Evolutionary conservation across 2,329 filamentous ascomycete genomes (phyloP).

Genomic region (Didymella pomorum): DNA sequence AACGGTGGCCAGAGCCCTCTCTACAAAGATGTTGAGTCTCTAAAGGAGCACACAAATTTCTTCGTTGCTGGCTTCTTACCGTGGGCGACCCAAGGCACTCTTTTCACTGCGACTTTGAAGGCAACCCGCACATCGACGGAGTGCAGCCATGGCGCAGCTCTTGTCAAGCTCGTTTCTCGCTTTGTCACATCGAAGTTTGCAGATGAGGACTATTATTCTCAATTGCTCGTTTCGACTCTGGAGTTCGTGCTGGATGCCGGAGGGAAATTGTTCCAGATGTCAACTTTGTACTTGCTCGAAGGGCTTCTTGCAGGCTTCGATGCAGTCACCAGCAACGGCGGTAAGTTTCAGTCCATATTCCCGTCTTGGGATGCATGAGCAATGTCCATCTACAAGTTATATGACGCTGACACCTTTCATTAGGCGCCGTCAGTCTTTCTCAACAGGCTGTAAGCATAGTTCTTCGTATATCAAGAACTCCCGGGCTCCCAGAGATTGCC

Average conservation of each 20-base stretch:
- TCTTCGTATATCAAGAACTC: slow-evolving; percentile 46
- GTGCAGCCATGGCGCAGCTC: slow-evolving; percentile 53
- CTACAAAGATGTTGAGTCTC: slow-evolving; percentile 1
- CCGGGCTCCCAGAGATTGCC: slow-evolving; percentile 55
- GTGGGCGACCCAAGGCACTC: slow-evolving; percentile 56
- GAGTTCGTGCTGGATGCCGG: slow-evolving; percentile 46
- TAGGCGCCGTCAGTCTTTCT: slow-evolving; percentile 24
- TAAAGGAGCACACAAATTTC: slow-evolving; percentile 44
- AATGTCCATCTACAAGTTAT: background rate
- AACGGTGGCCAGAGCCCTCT: slow-evolving; percentile 13
- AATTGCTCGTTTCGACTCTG: slow-evolving; percentile 45
- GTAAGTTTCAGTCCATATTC: background rate
- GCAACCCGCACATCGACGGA: slow-evolving; percentile 37
- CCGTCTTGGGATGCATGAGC: background rate
- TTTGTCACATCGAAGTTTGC: slow-evolving; percentile 34
- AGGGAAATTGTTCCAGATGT: slow-evolving; percentile 52
- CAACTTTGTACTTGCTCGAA: slow-evolving; percentile 54
- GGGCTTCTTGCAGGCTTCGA: slow-evolving; percentile 51
- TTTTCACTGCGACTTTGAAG: slow-evolving; percentile 53
- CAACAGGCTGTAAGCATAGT: slow-evolving; percentile 44
- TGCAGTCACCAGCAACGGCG: background rate
- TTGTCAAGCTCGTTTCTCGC: slow-evolving; percentile 48
- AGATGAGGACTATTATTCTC: slow-evolving; percentile 18
- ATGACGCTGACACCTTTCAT: background rate
- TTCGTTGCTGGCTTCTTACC: slow-evolving; percentile 54